A percentile compares a stretch with the other conserved stretches of the same genome.
phyloP scores from a whole-genome alignment of 2,329 filamentous ascomycete genomes.

The Monilinia aucupariae region DNA sequence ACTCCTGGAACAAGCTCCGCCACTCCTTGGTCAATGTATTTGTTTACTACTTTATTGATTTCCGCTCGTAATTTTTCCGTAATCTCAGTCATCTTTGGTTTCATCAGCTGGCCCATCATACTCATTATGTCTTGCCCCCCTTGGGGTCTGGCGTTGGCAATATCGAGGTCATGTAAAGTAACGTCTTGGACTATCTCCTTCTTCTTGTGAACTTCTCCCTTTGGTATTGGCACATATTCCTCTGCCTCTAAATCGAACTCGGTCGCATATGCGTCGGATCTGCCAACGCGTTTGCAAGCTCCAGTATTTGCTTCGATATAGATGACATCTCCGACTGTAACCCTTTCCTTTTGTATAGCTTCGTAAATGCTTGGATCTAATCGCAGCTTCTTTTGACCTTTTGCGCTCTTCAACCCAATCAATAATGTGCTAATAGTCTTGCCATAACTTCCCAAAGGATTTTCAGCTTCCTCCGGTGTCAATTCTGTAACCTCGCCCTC shows the following conservation, averaged over 20 bases:
- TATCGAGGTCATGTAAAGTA: conserved; percentile 91
- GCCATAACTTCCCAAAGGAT: conserved; percentile 92
- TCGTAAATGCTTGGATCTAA: conserved; percentile 98
- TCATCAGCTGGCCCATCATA: conserved; percentile 99
- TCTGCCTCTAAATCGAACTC: conserved; percentile 98
- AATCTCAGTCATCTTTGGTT: conserved; percentile 99
- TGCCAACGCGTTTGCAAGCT: conserved; percentile 91
- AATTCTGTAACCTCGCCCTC: conserved; percentile 98
- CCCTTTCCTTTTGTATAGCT: conserved; percentile 96
- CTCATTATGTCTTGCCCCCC: conserved; percentile 99
- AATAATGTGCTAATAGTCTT: conserved; percentile 95
- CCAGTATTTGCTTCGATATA: conserved; percentile 99
- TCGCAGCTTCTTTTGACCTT: conserved; percentile 95
- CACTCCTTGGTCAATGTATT: conserved; percentile 97
- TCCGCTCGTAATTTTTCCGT: conserved; percentile 93
- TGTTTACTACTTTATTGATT: conserved; percentile 99
- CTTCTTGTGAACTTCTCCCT: conserved; percentile 99
- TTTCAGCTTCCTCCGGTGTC: conserved; percentile 95
- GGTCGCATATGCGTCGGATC: conserved; percentile 94
- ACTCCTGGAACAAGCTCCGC: conserved; percentile 97
- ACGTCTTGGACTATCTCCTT: conserved; percentile 99
- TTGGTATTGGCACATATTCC: conserved; percentile 97
- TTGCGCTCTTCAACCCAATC: conserved; percentile 90
- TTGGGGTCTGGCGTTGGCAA: conserved; percentile 91
- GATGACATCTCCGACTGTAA: conserved; percentile 93